Percentiles rank a stretch among this genome's conserved stretches.
These are phyloP conservation scores for Arthrobotrys sinensis DNA, from an alignment of 2,329 filamentous ascomycete species.

Conservation along the genomic window DNA sequence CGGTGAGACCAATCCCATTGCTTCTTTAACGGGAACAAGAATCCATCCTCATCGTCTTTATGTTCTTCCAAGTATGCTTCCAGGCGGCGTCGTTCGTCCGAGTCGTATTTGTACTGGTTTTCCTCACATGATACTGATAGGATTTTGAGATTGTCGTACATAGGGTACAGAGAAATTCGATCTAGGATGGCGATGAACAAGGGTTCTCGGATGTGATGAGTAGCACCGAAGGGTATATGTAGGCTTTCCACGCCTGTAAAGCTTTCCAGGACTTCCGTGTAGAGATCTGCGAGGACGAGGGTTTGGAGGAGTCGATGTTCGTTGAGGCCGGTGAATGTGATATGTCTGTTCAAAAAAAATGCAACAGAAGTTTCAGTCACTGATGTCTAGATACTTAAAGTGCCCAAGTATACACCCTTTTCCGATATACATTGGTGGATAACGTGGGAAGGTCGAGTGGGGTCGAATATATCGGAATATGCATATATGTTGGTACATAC, in stretches of 20 bases:
- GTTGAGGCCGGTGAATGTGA: conserved; percentile 26
- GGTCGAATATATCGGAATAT: conserved; percentile 15
- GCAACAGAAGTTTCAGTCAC: conserved; percentile 27
- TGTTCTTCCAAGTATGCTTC: conserved; percentile 23
- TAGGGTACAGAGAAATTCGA: conserved; percentile 21
- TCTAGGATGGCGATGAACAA: conserved; percentile 23
- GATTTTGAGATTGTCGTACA: conserved; percentile 29
- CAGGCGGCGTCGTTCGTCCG: conserved; percentile 15
- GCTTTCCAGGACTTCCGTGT: conserved; percentile 24
- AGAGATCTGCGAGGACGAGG: conserved; percentile 22
- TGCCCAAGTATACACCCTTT: conserved; percentile 9
- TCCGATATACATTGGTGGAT: neutral
- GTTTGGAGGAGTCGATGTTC: conserved; percentile 24
- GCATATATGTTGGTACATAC: conserved; percentile 16
- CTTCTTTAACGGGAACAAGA: conserved; percentile 12
- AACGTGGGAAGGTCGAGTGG: conserved; percentile 19
- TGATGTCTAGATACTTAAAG: conserved; percentile 23
- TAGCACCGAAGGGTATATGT: conserved; percentile 23
- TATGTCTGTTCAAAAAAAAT: conserved; percentile 24
- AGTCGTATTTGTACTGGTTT: conserved; percentile 29
- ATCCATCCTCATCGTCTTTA: conserved; percentile 19
- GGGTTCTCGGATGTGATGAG: conserved; percentile 20
- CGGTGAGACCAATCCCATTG: conserved; percentile 28
- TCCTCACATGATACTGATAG: conserved; percentile 18
- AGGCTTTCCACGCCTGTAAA: conserved; percentile 24